Percentiles rank a stretch among this genome's conserved stretches.
These are phyloP conservation scores for Penicillium sp. DNA, from an alignment of 2,329 filamentous ascomycete genomes.

Conservation along the genomic window DNA sequence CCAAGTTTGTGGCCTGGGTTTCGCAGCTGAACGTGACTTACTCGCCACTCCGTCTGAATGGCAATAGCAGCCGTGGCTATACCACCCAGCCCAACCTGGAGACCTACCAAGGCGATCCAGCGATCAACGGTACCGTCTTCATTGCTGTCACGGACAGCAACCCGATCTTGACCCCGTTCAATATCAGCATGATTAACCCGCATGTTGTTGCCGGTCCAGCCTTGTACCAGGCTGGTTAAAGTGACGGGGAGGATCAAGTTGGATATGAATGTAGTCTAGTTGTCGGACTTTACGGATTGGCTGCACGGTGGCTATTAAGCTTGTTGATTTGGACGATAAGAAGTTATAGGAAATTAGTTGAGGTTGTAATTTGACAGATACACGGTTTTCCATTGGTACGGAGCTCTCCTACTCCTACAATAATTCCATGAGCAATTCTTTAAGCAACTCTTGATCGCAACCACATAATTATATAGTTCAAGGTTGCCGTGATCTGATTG, in stretches of 20 bases:
- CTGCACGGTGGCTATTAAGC: too few species aligned
- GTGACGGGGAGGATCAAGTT: neutral
- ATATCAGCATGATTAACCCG: slow-evolving; percentile 65
- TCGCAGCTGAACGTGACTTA: slow-evolving; percentile 72
- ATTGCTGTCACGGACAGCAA: slow-evolving; percentile 67
- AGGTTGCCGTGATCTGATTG: neutral
- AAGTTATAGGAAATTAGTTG: too few species aligned
- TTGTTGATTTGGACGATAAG: too few species aligned
- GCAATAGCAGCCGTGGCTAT: slow-evolving; percentile 51
- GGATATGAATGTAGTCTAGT: neutral
- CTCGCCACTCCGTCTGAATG: slow-evolving; percentile 49
- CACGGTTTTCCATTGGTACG: too few species aligned
- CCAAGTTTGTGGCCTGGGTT: slow-evolving; percentile 69
- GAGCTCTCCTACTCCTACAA: too few species aligned
- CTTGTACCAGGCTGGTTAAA: slow-evolving; percentile 70
- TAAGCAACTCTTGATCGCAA: too few species aligned
- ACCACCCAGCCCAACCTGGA: slow-evolving; percentile 67
- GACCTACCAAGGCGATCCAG: slow-evolving; percentile 62
- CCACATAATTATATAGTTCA: too few species aligned
- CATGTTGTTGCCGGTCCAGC: slow-evolving; percentile 66
- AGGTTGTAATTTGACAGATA: too few species aligned
- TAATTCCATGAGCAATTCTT: too few species aligned
- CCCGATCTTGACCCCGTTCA: slow-evolving; percentile 67
- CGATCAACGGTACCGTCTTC: slow-evolving; percentile 73
- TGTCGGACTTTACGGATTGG: too few species aligned